Conservation (phyloP, 2,329 filamentous ascomycete genomes). For the Berkeleyomyces rouxiae region DNA sequence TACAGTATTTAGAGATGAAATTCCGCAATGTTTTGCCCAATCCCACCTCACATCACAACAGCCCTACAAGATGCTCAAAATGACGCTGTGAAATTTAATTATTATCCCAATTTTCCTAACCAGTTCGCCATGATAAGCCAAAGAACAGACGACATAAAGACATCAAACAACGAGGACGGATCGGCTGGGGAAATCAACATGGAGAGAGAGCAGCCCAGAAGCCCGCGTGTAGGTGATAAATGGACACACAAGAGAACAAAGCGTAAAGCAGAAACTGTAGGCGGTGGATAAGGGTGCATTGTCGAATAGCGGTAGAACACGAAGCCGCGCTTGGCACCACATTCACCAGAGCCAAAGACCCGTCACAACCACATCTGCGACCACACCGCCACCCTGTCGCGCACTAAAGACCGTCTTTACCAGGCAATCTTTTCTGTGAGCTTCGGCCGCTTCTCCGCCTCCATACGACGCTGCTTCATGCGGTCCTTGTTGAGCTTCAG, state of each 20-base stretch:
- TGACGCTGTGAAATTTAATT: not conserved
- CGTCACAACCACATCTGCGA: not conserved
- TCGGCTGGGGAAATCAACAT: not conserved
- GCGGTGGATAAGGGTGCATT: not conserved
- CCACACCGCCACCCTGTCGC: not conserved
- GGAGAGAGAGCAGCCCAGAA: not conserved
- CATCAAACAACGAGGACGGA: not conserved
- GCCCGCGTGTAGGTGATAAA: slow-evolving; percentile 1
- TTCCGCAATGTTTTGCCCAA: no score
- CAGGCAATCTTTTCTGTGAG: slow-evolving; percentile 28
- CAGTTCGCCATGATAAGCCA: slow-evolving; percentile 12
- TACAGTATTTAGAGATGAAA: no score
- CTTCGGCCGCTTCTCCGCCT: slow-evolving; percentile 38
- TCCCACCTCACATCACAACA: not conserved
- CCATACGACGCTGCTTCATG: slow-evolving; percentile 33
- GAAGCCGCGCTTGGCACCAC: not conserved
- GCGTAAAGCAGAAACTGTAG: not conserved
- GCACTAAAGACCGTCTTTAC: slow-evolving; percentile 17
- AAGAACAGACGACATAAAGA: slow-evolving; percentile 12
- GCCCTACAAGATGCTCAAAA: not conserved
- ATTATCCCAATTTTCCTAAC: slow-evolving; percentile 9
- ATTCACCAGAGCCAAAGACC: not conserved
- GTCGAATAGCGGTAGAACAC: not conserved
- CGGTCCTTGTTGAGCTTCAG: slow-evolving; percentile 30
- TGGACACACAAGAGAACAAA: slow-evolving; percentile 2